These are phyloP conservation scores for Oleoguttula mirabilis DNA, from an alignment of 495 filamentous ascomycete species.

Conservation along the genomic window DNA sequence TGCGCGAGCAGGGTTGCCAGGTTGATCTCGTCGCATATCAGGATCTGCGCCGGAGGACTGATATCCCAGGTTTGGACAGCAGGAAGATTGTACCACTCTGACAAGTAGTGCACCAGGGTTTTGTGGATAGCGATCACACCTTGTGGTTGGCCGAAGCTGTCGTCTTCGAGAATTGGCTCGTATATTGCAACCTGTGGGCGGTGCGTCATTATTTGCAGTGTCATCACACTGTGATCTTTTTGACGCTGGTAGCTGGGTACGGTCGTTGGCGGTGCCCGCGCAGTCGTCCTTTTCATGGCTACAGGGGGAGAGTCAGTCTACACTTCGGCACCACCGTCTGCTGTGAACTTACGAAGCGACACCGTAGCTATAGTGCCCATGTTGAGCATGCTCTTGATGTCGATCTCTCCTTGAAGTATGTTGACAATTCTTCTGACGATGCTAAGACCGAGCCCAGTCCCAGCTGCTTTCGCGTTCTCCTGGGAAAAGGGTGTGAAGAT, in stretches of 20 bases:
- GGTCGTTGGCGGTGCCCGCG: too few species aligned
- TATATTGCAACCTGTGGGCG: background rate
- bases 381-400: background rate
- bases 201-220: background rate
- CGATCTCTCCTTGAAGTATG: background rate
- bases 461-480: conserved; percentile 18
- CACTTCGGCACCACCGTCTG: too few species aligned
- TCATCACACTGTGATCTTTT: background rate
- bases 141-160: background rate
- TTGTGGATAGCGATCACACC: background rate
- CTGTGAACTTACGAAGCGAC: background rate
- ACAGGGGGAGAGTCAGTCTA: too few species aligned
- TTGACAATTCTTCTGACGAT: conserved; percentile 2
- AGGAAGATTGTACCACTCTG: background rate
- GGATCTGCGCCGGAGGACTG: background rate
- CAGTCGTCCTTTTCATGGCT: too few species aligned
- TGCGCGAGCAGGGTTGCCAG: background rate
- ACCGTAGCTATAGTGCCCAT: background rate
- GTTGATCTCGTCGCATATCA: background rate
- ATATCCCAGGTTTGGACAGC: background rate
- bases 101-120: background rate
- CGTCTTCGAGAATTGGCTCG: background rate
- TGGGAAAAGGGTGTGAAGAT: conserved; percentile 24
- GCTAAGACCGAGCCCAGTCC: conserved; percentile 24
- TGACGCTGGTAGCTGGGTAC: too few species aligned